Evolutionary conservation across 768 basidiomycete genomes (phyloP).

Genomic region (Agrocybe pediades): DNA sequence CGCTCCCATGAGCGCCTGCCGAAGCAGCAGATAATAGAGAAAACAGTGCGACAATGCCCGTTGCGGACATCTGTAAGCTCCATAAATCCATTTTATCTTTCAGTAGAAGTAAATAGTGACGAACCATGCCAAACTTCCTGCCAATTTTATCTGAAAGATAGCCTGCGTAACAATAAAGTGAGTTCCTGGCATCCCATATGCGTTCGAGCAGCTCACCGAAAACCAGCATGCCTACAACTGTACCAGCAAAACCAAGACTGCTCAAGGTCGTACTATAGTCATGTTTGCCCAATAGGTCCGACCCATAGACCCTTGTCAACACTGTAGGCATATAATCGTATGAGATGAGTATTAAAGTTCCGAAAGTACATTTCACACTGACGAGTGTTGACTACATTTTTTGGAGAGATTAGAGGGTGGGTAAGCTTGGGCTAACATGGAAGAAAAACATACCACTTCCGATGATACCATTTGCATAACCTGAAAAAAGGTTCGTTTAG

Average conservation of each 20-base stretch:
- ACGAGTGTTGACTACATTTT: constrained; percentile 66
- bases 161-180: constrained; percentile 26
- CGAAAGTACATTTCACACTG: constrained; percentile 20
- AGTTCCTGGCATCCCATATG: not conserved
- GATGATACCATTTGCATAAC: constrained; percentile 82
- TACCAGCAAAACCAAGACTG: constrained; percentile 82
- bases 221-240: constrained; percentile 79
- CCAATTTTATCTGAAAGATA: constrained; percentile 87
- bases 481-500: constrained; percentile 34
- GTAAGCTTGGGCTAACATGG: not conserved
- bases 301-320: constrained; percentile 69
- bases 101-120: constrained; percentile 13
- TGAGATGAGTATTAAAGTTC: not conserved
- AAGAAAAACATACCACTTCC: constrained; percentile 62
- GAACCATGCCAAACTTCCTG: constrained; percentile 85
- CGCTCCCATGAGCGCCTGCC: constrained; percentile 70
- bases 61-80: constrained; percentile 61
- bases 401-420: not conserved
- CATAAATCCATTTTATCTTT: not conserved
- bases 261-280: constrained; percentile 66
- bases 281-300: constrained; percentile 45
- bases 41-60: constrained; percentile 84
- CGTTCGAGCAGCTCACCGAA: constrained; percentile 51
- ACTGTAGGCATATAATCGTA: constrained; percentile 40
- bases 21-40: constrained; percentile 83